Conservation (phyloP, 345 rosid genomes). For the Hibiscus trionum region DNA sequence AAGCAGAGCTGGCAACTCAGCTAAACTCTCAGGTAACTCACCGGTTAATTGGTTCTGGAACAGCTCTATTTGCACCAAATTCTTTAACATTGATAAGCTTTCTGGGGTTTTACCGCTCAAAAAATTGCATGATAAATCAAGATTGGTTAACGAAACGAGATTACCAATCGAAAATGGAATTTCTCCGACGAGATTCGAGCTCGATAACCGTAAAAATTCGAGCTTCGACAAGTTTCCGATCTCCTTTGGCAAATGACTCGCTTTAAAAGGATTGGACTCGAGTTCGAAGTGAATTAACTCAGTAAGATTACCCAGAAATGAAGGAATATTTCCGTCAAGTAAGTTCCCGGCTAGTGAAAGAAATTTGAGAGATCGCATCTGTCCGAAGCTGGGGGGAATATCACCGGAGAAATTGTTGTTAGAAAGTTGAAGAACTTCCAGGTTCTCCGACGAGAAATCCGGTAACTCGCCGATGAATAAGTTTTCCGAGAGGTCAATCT, state of each 20-base stretch:
- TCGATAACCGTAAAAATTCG: slow-evolving; percentile 24
- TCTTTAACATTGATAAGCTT: slow-evolving; percentile 30
- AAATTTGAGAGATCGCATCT: slow-evolving; percentile 26
- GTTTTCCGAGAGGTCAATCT: slow-evolving; percentile 29
- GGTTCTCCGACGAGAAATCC: slow-evolving; percentile 32
- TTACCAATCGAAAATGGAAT: slow-evolving; percentile 50
- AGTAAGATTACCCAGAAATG: slow-evolving; percentile 40
- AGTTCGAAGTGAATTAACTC: slow-evolving; percentile 39
- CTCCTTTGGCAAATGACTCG: slow-evolving; percentile 37
- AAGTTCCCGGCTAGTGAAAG: slow-evolving; percentile 25
- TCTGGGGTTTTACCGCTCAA: slow-evolving; percentile 49
- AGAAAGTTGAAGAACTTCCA: slow-evolving; percentile 37
- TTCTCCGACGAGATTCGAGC: slow-evolving; percentile 36
- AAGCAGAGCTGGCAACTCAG: slow-evolving; percentile 33
- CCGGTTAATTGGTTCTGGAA: slow-evolving; percentile 36
- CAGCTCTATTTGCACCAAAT: slow-evolving; percentile 39
- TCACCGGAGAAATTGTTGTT: slow-evolving; percentile 42
- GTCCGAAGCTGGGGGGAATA: slow-evolving; percentile 47
- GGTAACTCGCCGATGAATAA: slow-evolving; percentile 51
- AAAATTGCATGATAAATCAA: slow-evolving; percentile 40
- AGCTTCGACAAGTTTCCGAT: slow-evolving; percentile 49
- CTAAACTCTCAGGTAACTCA: slow-evolving; percentile 46
- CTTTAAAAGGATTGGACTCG: slow-evolving; percentile 31
- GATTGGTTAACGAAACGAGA: slow-evolving; percentile 28
- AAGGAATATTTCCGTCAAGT: slow-evolving; percentile 43